These are phyloP conservation scores for Russula lepida DNA, from an alignment of 768 basidiomycete species.

Conservation along the genomic window DNA sequence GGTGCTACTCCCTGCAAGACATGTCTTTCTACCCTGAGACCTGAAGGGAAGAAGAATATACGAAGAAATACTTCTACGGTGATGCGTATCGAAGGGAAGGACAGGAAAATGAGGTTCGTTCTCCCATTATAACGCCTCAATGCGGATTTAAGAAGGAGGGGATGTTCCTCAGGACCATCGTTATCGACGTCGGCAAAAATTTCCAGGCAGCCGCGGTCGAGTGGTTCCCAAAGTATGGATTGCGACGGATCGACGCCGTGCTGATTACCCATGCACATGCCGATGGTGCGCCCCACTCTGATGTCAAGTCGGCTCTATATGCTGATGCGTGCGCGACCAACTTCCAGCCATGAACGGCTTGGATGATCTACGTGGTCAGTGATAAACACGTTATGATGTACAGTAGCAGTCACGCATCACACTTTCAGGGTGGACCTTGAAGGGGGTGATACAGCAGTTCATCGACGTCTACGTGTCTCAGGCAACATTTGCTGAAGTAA, in stretches of 20 bases:
- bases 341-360: constrained; percentile 72
- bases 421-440: constrained; percentile 62
- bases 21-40: constrained; percentile 56
- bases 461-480: constrained; percentile 70
- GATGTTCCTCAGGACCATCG: constrained; percentile 49
- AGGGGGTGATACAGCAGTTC: constrained; percentile 51
- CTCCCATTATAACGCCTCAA: not conserved
- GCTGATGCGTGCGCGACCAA: not conserved
- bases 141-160: not conserved
- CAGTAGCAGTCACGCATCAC: not conserved
- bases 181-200: constrained; percentile 82
- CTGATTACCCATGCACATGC: constrained; percentile 86
- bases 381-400: not conserved
- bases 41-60: constrained; percentile 74
- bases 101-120: constrained; percentile 44
- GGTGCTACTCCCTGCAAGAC: constrained; percentile 46
- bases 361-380: constrained; percentile 75
- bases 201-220: constrained; percentile 52
- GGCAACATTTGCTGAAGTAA: constrained; percentile 56
- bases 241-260: constrained; percentile 65
- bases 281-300: constrained; percentile 41
- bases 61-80: constrained; percentile 77
- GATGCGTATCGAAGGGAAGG: constrained; percentile 39
- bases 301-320: not conserved
- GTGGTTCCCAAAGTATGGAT: constrained; percentile 62